Conservation (phyloP, 345 rosid species). For the Salix koriyanagi region DNA sequence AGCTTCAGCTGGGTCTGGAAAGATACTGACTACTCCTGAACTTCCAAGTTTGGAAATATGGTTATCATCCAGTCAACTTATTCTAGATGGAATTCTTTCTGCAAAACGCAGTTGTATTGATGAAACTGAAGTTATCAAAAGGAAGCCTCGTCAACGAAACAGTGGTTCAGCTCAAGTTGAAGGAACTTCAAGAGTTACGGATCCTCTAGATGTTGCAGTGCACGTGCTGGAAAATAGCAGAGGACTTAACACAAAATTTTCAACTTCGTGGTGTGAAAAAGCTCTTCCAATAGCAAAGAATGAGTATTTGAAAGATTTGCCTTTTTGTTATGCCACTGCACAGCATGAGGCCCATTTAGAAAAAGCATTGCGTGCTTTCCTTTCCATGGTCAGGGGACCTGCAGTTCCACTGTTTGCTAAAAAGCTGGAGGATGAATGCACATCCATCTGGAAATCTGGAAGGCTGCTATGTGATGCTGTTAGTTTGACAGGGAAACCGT, state of each 20-base stretch:
- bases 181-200: constrained; percentile 40
- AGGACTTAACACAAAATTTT: constrained; percentile 61
- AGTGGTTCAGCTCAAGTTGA: constrained; percentile 37
- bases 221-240: constrained; percentile 61
- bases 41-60: constrained; percentile 65
- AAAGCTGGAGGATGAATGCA: constrained; percentile 71
- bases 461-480: constrained; percentile 85
- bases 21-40: constrained; percentile 46
- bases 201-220: constrained; percentile 54
- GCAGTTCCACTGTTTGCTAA: constrained; percentile 52
- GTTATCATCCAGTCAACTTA: constrained; percentile 56
- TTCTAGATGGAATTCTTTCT: constrained; percentile 51
- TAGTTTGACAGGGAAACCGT: constrained; percentile 87
- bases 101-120: constrained; percentile 45
- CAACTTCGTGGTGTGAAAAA: constrained; percentile 71
- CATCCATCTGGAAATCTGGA: constrained; percentile 68
- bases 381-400: constrained; percentile 77
- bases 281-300: constrained; percentile 74
- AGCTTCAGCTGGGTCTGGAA: constrained; percentile 69
- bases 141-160: constrained; percentile 55
- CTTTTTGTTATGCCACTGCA: constrained; percentile 66
- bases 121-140: constrained; percentile 47
- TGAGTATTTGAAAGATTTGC: constrained; percentile 63
- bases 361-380: constrained; percentile 58
- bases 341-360: constrained; percentile 59